Conservation (phyloP, 2,329 filamentous ascomycete genomes). For the Teratosphaeria viscida region DNA sequence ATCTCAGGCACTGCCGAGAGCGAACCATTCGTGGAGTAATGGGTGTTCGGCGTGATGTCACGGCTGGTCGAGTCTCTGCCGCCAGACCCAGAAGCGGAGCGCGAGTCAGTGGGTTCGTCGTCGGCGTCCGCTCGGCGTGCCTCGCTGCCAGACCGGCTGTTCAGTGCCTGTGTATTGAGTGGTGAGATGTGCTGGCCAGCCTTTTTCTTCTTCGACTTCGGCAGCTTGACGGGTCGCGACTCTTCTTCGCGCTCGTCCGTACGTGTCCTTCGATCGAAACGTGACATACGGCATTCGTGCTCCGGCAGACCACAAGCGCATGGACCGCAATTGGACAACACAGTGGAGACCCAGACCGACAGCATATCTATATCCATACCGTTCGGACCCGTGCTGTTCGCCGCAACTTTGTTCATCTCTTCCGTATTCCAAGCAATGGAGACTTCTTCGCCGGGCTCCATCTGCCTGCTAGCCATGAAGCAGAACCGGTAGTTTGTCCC, state of each 20-base stretch:
- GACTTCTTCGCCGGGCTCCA: slow-evolving; percentile 64
- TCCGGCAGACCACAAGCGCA: slow-evolving; percentile 55
- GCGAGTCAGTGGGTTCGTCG: slow-evolving; percentile 48
- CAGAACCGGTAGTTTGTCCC: slow-evolving; percentile 82
- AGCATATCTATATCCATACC: slow-evolving; percentile 27
- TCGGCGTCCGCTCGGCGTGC: slow-evolving; percentile 37
- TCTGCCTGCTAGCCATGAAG: slow-evolving; percentile 71
- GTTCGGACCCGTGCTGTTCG: slow-evolving; percentile 8
- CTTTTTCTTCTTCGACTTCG: slow-evolving; percentile 39
- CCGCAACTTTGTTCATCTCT: slow-evolving; percentile 5
- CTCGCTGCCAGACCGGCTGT: slow-evolving; percentile 52
- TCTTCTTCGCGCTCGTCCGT: slow-evolving; percentile 8
- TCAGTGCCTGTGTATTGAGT: slow-evolving; percentile 42
- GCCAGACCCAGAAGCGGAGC: slow-evolving; percentile 48
- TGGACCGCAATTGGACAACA: slow-evolving; percentile 68
- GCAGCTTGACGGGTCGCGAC: slow-evolving; percentile 20
- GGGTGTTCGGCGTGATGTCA: slow-evolving; percentile 49
- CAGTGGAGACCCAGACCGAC: slow-evolving; percentile 54
- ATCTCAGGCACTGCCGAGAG: slow-evolving; percentile 35
- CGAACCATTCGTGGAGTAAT: slow-evolving; percentile 38
- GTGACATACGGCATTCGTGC: slow-evolving; percentile 24
- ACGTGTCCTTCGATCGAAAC: slow-evolving; percentile 23
- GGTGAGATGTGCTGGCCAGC: slow-evolving; percentile 41
- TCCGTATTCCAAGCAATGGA: slow-evolving; percentile 48
- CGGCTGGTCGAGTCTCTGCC: slow-evolving; percentile 48